These are phyloP conservation scores for Ramularia collo-cygni DNA, from an alignment of 2,329 filamentous ascomycete genomes.

Conservation along the genomic window DNA sequence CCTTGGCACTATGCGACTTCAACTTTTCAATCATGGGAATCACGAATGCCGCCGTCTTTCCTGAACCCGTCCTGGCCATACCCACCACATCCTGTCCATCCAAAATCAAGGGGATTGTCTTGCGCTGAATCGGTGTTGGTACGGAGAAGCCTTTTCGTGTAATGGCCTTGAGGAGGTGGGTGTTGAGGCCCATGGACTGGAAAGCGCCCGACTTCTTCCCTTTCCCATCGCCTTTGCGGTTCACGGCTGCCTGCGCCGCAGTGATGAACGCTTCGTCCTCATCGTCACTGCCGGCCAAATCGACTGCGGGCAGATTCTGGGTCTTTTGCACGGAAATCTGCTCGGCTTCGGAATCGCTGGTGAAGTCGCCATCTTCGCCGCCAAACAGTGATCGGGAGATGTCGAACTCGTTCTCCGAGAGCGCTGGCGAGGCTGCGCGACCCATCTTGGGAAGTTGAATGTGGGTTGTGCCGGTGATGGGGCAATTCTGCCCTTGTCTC, in stretches of 20 bases:
- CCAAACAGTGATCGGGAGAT: slow-evolving; percentile 64
- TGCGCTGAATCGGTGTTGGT: slow-evolving; percentile 94
- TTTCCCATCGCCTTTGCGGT: slow-evolving; percentile 75
- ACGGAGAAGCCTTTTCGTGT: slow-evolving; percentile 90
- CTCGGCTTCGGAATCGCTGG: slow-evolving; percentile 39
- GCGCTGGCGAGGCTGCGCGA: slow-evolving; percentile 67
- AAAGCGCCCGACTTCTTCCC: slow-evolving; percentile 91
- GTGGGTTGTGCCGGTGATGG: no score
- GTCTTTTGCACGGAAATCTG: slow-evolving; percentile 6
- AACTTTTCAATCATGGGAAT: slow-evolving; percentile 97
- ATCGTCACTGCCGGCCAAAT: slow-evolving; percentile 33
- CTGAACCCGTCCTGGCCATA: slow-evolving; percentile 97
- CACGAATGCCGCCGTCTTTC: slow-evolving; percentile 96
- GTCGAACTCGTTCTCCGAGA: slow-evolving; percentile 86
- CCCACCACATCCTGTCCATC: slow-evolving; percentile 94
- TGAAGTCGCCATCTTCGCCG: slow-evolving; percentile 51
- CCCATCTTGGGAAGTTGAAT: slow-evolving; percentile 8
- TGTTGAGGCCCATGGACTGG: slow-evolving; percentile 85
- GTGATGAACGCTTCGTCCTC: slow-evolving; percentile 83
- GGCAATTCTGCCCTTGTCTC: no score
- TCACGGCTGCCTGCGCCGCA: slow-evolving; percentile 75
- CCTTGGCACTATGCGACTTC: slow-evolving; percentile 76
- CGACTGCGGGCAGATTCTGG: slow-evolving; percentile 5
- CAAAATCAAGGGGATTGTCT: slow-evolving; percentile 86
- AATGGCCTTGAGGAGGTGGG: slow-evolving; percentile 81